Base-by-base conservation (phyloP, 352 stramenopile genomes). In the Phytophthora constricta region DNA sequence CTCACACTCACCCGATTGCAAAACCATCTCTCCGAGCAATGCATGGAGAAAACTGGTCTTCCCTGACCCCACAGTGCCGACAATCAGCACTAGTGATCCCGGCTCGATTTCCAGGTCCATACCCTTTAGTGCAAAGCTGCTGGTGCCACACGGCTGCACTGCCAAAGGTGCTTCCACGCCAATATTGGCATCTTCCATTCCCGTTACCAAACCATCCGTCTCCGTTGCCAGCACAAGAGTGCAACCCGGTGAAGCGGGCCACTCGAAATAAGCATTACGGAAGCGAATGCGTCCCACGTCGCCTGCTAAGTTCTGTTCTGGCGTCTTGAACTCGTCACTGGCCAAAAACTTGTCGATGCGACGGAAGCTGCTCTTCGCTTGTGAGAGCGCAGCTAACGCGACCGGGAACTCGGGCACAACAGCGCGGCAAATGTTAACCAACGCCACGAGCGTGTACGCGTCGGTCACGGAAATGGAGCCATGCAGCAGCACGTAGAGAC, bases 21-120 rank as follows among this genome's bases (percentile, higher is more conserved):
- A 48, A 19, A 54, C 42, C 76, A 85, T 85, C 42, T 87, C 79
- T 17, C 79, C 76, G 14, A 87, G 57, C 14, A 87, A 19, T 14
- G 66, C 72, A 37, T 74, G 70, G 33, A 87, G 20, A 11, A 87
- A 66, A 59, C 74, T 85, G 39, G 70, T 77, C 53, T 87, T 87
- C 34, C 79, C 79, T 23, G 57, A 58, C 16, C 74, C 76, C 13
- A 85, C 79, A 10, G 65, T 57, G 8, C 79, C 77, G 14, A 81
- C 77, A 45, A 87, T 71, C 49, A 86, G 69, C 19, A 79, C 73
- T 17, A 87, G 62, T 28, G 72, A 71, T 0, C 87, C 91, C 5
- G 67, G 64, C n/a, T 82, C 58, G 47, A 88, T 82, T 20, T 89
- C 46, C 28, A 98, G 68, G 49, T 68, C 77, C 26, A 84, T 56